phyloP scores from a whole-genome alignment of 345 rosid genomes.

The Salix arbutifolia region DNA sequence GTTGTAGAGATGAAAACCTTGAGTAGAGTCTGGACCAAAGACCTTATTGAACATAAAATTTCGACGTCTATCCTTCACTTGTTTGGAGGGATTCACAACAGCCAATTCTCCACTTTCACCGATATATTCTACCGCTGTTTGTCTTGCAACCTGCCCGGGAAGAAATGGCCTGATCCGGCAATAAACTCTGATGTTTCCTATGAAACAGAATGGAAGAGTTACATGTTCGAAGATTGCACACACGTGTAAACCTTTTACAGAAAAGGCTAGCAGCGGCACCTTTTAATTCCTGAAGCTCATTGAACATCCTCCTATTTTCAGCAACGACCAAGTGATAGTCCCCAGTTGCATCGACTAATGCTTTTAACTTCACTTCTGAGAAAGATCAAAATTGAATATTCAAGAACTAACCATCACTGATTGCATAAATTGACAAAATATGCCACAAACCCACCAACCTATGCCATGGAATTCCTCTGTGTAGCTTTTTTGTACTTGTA shows the following conservation, averaged over 20 bases:
- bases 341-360: constrained; percentile 56
- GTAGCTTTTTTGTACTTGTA: constrained; percentile 41
- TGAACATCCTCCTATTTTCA: constrained; percentile 76
- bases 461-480: constrained; percentile 48
- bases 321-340: constrained; percentile 66
- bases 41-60: constrained; percentile 74
- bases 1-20: constrained; percentile 48
- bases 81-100: constrained; percentile 65
- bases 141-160: constrained; percentile 52
- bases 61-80: constrained; percentile 66
- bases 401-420: background rate
- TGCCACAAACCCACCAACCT: constrained; percentile 36
- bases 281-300: constrained; percentile 90
- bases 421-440: constrained; percentile 1
- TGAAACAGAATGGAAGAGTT: constrained; percentile 9
- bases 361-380: constrained; percentile 55
- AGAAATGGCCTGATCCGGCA: constrained; percentile 81
- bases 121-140: constrained; percentile 49
- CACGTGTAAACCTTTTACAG: background rate
- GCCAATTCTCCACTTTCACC: constrained; percentile 81
- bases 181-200: constrained; percentile 92
- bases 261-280: constrained; percentile 35
- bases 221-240: background rate
- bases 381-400: background rate
- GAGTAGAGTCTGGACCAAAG: constrained; percentile 63